Evolutionary conservation across 2,329 filamentous ascomycete species (phyloP).

Genomic region (Nemania sp.): DNA sequence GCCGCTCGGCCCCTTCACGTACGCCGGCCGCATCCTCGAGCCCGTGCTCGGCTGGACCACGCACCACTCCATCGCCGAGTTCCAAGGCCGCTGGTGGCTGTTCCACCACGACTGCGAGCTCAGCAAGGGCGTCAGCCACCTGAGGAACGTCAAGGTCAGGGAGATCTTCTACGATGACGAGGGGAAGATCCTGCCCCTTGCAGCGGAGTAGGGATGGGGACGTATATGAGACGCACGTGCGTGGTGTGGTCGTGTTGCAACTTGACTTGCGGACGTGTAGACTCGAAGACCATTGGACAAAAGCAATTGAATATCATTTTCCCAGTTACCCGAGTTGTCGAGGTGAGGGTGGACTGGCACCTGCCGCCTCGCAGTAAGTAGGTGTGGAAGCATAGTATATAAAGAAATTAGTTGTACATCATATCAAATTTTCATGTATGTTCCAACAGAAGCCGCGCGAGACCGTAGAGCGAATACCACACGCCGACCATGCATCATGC

Average conservation of each 20-base stretch:
- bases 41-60: slow-evolving; percentile 82
- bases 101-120: slow-evolving; percentile 78
- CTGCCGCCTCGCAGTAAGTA: background rate
- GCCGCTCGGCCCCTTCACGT: slow-evolving; percentile 74
- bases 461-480: too few relatives aligned
- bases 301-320: background rate
- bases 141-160: slow-evolving; percentile 74
- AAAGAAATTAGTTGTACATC: background rate
- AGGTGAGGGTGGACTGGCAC: background rate
- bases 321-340: background rate
- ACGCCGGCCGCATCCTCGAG: slow-evolving; percentile 71
- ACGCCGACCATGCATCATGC: background rate
- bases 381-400: background rate
- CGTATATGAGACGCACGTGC: too few relatives aligned
- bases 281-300: too few relatives aligned
- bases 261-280: too few relatives aligned
- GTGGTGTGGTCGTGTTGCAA: too few relatives aligned
- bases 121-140: slow-evolving; percentile 69
- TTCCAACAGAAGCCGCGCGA: background rate
- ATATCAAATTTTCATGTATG: background rate
- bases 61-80: slow-evolving; percentile 79
- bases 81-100: slow-evolving; percentile 71
- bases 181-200: slow-evolving; percentile 59
- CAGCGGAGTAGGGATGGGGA: background rate
- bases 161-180: slow-evolving; percentile 74